phyloP scores from a whole-genome alignment of 1,139 yeast species.

The Yamadazyma spencermartinsiae region DNA sequence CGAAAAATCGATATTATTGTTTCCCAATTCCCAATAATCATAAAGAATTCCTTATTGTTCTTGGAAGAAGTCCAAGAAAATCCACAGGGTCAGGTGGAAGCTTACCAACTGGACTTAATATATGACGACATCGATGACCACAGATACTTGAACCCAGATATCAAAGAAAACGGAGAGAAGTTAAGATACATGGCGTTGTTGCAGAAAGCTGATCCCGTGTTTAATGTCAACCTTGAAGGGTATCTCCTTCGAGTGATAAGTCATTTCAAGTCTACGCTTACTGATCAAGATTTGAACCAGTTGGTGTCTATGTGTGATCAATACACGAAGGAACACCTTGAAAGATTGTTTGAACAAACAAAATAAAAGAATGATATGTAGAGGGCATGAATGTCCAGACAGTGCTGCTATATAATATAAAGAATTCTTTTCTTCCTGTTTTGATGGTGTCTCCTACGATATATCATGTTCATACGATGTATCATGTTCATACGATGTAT shows the following conservation, averaged over 20 bases:
- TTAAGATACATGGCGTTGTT: conserved; percentile 49
- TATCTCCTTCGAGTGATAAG: conserved; percentile 24
- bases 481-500: no score
- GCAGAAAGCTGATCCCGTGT: conserved; percentile 57
- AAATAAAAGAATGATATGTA: no score
- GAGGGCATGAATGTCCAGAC: no score
- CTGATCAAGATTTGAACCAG: conserved; percentile 26
- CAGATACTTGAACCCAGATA: conserved; percentile 44
- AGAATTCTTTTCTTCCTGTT: no score
- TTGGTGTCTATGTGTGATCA: conserved; percentile 30
- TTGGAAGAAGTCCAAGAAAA: conserved; percentile 75
- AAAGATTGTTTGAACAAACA: no score
- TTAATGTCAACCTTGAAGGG: conserved; percentile 44
- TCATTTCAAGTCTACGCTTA: conserved; percentile 21
- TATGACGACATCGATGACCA: conserved; percentile 55
- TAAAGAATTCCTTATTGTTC: conserved; percentile 57
- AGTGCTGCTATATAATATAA: no score
- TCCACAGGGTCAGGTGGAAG: conserved; percentile 57
- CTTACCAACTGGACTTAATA: conserved; percentile 58
- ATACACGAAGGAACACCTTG: conserved; percentile 35
- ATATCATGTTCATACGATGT: no score
- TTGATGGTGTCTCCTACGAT: no score
- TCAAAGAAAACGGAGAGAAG: conserved; percentile 60
- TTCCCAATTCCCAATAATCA: conserved; percentile 30
- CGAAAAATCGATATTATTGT: conserved; percentile 26